phyloP scores from a whole-genome alignment of 129 eudicot species.

The Daucus carota region DH1_v3.0 NC_030382.2:55106001-55106500 shows the following conservation, averaged over 20 bases:
- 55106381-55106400: constrained; percentile 67
- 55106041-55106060: background rate
- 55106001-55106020: background rate
- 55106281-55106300: constrained; percentile 77
- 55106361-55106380: constrained; percentile 69
- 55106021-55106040: background rate
- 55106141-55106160: background rate
- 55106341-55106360: constrained; percentile 80
- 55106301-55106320: constrained; percentile 69
- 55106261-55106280: constrained; percentile 52
- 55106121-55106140: no score
- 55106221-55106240: constrained; percentile 29
- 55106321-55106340: constrained; percentile 72
- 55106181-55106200: background rate
- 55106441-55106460: constrained; percentile 94
- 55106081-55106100: no score
- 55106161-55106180: background rate
- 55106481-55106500: constrained; percentile 94
- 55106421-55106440: constrained; percentile 35
- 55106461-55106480: constrained; percentile 92
- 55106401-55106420: constrained; percentile 47
- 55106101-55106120: no score
- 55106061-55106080: background rate
- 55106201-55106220: background rate
- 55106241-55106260: constrained; percentile 36